Evolutionary conservation across 495 filamentous ascomycete genomes (phyloP).

Genomic region (Recurvomyces mirabilis): DNA sequence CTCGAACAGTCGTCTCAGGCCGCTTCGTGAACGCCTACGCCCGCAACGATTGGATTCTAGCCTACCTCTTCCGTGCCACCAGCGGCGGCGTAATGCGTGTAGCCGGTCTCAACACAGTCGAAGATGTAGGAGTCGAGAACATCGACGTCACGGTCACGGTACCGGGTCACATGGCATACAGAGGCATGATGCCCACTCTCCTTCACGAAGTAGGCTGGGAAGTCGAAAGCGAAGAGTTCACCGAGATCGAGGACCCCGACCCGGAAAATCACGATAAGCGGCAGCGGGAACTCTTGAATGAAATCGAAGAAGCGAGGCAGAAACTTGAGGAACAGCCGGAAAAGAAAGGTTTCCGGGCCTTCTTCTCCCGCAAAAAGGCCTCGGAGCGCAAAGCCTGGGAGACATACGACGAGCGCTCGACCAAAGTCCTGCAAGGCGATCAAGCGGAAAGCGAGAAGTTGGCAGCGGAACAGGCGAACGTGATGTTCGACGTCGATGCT

Average conservation of each 20-base stretch:
- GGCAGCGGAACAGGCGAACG: conserved; percentile 34
- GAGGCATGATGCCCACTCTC: conserved; percentile 77
- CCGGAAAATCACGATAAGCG: conserved; percentile 82
- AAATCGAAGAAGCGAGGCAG: conserved; percentile 89
- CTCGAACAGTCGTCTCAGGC: conserved; percentile 70
- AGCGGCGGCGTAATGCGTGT: conserved; percentile 84
- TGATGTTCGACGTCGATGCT: conserved; percentile 93
- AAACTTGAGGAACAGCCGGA: conserved; percentile 63
- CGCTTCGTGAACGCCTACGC: conserved; percentile 93
- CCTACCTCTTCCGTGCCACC: conserved; percentile 92
- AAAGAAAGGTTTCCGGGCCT: conserved; percentile 49
- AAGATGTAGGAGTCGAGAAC: conserved; percentile 79
- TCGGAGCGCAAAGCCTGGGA: conserved; percentile 81
- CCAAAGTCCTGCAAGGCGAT: conserved; percentile 21
- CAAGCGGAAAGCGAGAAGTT: conserved; percentile 32
- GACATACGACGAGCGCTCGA: conserved; percentile 59
- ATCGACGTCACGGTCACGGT: conserved; percentile 78
- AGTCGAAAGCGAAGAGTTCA: conserved; percentile 85
- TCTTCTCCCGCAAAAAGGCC: conserved; percentile 46
- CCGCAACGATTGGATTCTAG: conserved; percentile 90
- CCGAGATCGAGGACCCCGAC: conserved; percentile 94
- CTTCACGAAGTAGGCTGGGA: conserved; percentile 79
- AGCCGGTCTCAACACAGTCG: conserved; percentile 74
- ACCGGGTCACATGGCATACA: conserved; percentile 93
- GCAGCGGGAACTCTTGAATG: conserved; percentile 86